Base-by-base conservation (phyloP, 2,329 filamentous ascomycete genomes). In the Xylariaceae sp. region DNA sequence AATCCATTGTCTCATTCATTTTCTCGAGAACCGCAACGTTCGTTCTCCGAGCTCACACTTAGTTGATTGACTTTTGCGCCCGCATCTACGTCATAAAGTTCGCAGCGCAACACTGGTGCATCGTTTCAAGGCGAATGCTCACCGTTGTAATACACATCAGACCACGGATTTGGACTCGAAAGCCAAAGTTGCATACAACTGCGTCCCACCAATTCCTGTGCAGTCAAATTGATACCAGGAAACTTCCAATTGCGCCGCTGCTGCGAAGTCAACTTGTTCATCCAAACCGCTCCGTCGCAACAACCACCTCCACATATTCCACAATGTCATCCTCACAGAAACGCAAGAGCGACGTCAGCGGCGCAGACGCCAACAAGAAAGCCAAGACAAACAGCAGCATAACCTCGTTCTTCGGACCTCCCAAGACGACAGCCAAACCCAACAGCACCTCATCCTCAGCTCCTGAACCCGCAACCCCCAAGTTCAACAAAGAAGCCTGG, bases 401-500 rank as follows among this genome's bases (percentile, higher is more conserved):
- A 66, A 92, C 87, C 28, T 89, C 90, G 14, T 97, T 97, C 78
- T 97, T 99, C 65, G 82, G 84, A 13, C 77, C 82, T 16, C 85
- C 90, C 6, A 89, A 87, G 67, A 62, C 73, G 14, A 51, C 39
- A 31, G 16, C 18, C 16, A n/a, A 55, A 2, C 48, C 58, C 14
- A 40, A 66, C 1, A 50, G 64, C 6, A 54, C 62, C 39, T 47
- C 61, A 13, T 31, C 50, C 13, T 28, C 60, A 16, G 43, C 61
- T 7, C 47, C 67, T 14, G 61, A 68, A 33, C 55, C 70, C 5
- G 58, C 73, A 33, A 63, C 71, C 5, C 57, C 69, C 51, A 88
- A 82, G 59, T 97, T 97, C 68, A 81, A 97, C 76, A 97, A 96
- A 76, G 83, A 83, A 42, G 90, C 88, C 71, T 99, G 94, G 94